Evolutionary conservation across 2,329 filamentous ascomycete species (phyloP).

Genomic region (Zalaria sp.): DNA sequence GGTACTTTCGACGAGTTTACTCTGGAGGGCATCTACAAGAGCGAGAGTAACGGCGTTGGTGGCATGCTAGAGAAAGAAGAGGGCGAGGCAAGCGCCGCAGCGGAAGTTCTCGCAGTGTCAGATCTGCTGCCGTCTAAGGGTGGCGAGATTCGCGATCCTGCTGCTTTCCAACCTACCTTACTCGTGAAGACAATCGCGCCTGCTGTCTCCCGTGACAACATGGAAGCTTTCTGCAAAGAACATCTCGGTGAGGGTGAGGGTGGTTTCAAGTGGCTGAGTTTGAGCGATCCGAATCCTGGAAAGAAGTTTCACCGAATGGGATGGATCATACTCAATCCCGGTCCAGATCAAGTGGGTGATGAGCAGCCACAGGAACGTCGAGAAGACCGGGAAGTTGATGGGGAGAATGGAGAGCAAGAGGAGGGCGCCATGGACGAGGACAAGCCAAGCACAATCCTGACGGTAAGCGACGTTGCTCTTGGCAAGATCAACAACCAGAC

Average conservation of each 20-base stretch:
- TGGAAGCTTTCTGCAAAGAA: slow-evolving; percentile 90
- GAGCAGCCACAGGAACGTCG: slow-evolving; percentile 55
- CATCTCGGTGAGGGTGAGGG: slow-evolving; percentile 82
- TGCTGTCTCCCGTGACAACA: slow-evolving; percentile 82
- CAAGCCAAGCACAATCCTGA: slow-evolving; percentile 14
- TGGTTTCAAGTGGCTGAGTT: slow-evolving; percentile 87
- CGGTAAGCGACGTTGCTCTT: slow-evolving; percentile 55
- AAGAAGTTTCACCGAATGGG: slow-evolving; percentile 97
- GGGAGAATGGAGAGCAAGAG: slow-evolving; percentile 35
- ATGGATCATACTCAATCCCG: slow-evolving; percentile 91
- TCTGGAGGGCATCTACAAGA: slow-evolving; percentile 85
- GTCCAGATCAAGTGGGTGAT: slow-evolving; percentile 49
- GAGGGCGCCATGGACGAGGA: slow-evolving; percentile 8
- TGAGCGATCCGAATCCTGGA: slow-evolving; percentile 91
- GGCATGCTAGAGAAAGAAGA: slow-evolving; percentile 87
- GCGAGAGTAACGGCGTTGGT: slow-evolving; percentile 74
- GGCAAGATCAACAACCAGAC: slow-evolving; percentile 97
- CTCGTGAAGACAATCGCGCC: slow-evolving; percentile 97
- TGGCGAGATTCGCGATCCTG: slow-evolving; percentile 80
- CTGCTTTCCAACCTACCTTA: slow-evolving; percentile 75
- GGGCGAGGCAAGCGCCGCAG: slow-evolving; percentile 79
- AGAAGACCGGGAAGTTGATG: slow-evolving; percentile 60
- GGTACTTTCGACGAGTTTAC: slow-evolving; percentile 91
- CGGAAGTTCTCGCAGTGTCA: slow-evolving; percentile 83
- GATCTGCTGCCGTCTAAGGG: slow-evolving; percentile 75